These are phyloP conservation scores for Beta corolliflora DNA, from an alignment of 179 eudicot species.

Conservation along the genomic window DNA sequence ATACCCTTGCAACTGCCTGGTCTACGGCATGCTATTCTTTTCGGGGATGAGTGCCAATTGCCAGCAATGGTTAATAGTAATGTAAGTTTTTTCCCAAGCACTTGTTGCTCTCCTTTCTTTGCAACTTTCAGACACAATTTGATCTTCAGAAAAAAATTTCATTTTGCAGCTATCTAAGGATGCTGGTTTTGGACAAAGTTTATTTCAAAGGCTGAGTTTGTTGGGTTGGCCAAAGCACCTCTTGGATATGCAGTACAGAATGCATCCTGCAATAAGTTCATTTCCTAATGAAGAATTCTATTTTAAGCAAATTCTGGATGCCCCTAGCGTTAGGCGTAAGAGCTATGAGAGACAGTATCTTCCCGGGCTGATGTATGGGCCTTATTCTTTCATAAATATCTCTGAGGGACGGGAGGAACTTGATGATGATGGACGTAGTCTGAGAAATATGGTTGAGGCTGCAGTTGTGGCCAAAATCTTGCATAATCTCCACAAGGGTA, in stretches of 20 bases:
- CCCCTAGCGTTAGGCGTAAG: slow-evolving; percentile 40
- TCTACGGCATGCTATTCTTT: slow-evolving; percentile 58
- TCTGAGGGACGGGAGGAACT: slow-evolving; percentile 59
- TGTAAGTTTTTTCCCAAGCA: slow-evolving; percentile 23
- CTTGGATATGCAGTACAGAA: slow-evolving; percentile 65
- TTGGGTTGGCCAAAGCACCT: slow-evolving; percentile 69
- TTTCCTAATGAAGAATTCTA: slow-evolving; percentile 69
- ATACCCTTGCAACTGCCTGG: slow-evolving; percentile 66
- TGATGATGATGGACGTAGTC: slow-evolving; percentile 53
- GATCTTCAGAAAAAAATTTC: neutral
- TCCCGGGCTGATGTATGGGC: slow-evolving; percentile 59
- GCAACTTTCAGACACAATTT: neutral
- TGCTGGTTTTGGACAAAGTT: slow-evolving; percentile 73
- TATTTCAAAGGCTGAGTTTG: slow-evolving; percentile 61
- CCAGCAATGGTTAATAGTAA: slow-evolving; percentile 55
- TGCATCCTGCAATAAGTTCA: slow-evolving; percentile 74
- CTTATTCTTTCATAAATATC: slow-evolving; percentile 71
- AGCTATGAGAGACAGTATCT: slow-evolving; percentile 47
- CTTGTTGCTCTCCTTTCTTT: neutral
- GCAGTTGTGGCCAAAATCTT: slow-evolving; percentile 38
- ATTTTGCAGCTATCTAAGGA: slow-evolving; percentile 44
- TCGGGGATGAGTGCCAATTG: slow-evolving; percentile 60
- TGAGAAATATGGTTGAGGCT: slow-evolving; percentile 51
- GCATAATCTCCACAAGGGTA: slow-evolving; percentile 53
- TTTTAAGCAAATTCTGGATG: slow-evolving; percentile 47